Base-by-base conservation (phyloP, 2,329 filamentous ascomycete genomes). In the Allantophomopsis lycopodina region DNA sequence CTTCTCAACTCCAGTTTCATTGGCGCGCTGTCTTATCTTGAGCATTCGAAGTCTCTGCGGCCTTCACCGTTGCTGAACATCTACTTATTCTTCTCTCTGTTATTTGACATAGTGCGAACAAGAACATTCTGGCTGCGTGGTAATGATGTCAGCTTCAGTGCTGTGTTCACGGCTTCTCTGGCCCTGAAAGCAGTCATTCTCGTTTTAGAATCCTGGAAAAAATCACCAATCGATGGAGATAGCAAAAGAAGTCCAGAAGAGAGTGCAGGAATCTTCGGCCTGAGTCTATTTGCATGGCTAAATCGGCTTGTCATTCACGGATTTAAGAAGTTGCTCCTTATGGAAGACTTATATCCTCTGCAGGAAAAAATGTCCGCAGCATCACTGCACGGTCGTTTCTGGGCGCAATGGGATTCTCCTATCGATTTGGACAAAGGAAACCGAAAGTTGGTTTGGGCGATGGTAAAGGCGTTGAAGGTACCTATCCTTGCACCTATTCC, bases 71-170 rank as follows among this genome's bases (percentile, higher is more conserved):
- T 71, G 2, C 48, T 71, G 11, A 59, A 50, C 13, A 43, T 49
- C 10, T 71, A 63, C 37, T 43, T 71, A 3, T 44, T 61, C 8
- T 31, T 68, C 3, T 63, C 62, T 1, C 45, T 65, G 0, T 46
- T 71, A 2, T 55, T 69, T 17, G 68, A 71, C 31, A 48, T 59
- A 2, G 57, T 58, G 0, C 62, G 63, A 42, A 51, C 54, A 0
- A 55, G 68, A 7, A 69, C 66, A 0, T 43, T 63, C 2, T 69
- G 62, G 56, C 52, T 69, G 4, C 52, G 58, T 5, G 42, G 42
- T 12, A 41, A 40, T 4, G 43, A 55, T 23, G n/a, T 35, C 3
- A 20, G 40, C 2, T 46, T 60, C 18, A 55, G 52, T 1, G 40
- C 37, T 14, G 40, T 60, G 2, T 56, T 55, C 30, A 51, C 51